Percentiles rank a stretch among this genome's conserved stretches.
These are phyloP conservation scores for Talaromyces atroroseus DNA, from an alignment of 2,329 filamentous ascomycete species.

Conservation along the genomic window DNA sequence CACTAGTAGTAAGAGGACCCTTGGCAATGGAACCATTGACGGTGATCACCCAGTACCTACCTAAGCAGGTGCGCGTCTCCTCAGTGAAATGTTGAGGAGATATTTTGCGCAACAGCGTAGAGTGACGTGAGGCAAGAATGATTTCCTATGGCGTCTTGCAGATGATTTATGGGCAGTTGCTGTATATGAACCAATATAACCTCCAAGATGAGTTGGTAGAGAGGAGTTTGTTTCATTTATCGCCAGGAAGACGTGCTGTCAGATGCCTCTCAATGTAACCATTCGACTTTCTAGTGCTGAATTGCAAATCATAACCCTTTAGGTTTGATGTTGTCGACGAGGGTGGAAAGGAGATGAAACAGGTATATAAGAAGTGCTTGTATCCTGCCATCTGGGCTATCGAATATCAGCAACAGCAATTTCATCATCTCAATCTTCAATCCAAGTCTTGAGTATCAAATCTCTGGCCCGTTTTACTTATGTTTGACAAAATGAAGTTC, in stretches of 20 bases:
- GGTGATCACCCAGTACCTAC: not conserved
- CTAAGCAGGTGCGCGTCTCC: not conserved
- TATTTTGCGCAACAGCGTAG: not conserved
- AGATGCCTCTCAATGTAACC: slow-evolving; percentile 7
- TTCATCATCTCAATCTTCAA: not conserved
- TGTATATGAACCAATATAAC: not conserved
- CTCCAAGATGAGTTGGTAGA: not conserved
- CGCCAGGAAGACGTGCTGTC: slow-evolving; percentile 1
- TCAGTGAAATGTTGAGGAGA: not conserved
- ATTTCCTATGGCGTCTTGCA: not conserved
- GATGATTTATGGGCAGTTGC: not conserved
- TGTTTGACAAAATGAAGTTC: slow-evolving; percentile 9
- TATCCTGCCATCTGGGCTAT: not conserved
- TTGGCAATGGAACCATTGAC: not conserved
- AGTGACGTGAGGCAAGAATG: not conserved
- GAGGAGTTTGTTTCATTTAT: not conserved
- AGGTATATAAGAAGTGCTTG: slow-evolving; percentile 2
- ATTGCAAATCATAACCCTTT: slow-evolving; percentile 1
- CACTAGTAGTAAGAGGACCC: not conserved
- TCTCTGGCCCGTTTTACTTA: not conserved
- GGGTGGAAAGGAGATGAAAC: not conserved
- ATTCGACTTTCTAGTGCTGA: slow-evolving; percentile 3
- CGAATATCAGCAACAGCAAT: not conserved
- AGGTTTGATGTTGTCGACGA: not conserved
- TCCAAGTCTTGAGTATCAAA: not conserved